These are phyloP conservation scores for Calonectria leucothoes DNA, from an alignment of 2,329 filamentous ascomycete species.

Conservation along the genomic window DNA sequence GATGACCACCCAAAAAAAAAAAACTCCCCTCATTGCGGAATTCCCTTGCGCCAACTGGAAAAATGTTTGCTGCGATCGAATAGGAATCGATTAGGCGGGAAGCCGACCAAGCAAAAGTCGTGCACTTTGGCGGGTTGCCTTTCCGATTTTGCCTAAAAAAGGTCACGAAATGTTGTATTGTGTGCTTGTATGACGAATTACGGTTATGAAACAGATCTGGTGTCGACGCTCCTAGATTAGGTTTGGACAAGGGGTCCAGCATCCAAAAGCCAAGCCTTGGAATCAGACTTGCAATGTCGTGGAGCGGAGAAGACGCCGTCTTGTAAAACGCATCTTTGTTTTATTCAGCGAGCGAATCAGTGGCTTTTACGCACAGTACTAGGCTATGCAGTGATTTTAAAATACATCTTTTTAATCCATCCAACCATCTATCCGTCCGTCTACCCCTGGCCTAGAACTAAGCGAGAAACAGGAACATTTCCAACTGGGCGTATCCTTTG, in stretches of 20 bases:
- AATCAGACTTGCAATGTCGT: background rate
- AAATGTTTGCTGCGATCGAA: background rate
- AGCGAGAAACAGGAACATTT: background rate
- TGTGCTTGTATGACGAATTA: constrained; percentile 1
- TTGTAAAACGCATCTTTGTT: background rate
- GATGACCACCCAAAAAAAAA: background rate
- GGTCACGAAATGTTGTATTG: background rate
- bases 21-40: background rate
- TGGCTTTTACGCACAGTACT: background rate
- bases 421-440: too few species aligned
- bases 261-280: background rate
- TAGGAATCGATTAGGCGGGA: background rate
- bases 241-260: background rate
- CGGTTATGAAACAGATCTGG: background rate
- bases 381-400: background rate
- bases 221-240: background rate
- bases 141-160: background rate
- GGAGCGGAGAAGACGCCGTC: background rate
- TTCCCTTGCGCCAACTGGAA: background rate
- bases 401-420: background rate
- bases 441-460: too few species aligned
- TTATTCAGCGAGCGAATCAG: background rate
- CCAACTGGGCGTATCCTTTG: background rate
- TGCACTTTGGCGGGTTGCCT: background rate
- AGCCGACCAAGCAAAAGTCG: background rate